Conservation (phyloP, 257 asterid species). For the Anisodus tanguticus region DNA sequence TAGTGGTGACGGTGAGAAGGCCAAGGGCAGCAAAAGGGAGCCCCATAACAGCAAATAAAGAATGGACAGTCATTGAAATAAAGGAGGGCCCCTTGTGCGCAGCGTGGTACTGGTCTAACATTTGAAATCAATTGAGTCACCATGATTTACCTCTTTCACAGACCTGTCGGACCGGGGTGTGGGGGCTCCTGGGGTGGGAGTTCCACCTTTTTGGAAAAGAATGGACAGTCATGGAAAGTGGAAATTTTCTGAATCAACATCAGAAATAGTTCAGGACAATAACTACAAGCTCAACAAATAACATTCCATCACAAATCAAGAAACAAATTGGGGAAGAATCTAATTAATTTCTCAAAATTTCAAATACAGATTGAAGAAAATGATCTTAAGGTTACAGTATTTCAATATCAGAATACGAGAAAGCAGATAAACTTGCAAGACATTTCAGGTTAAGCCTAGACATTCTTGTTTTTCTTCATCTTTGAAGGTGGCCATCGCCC, state of each 20-base stretch:
- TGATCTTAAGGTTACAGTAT: constrained; percentile 31
- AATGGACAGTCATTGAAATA: not conserved
- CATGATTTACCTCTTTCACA: too few relatives aligned
- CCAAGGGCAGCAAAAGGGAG: not conserved
- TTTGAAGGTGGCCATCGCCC: constrained; percentile 99
- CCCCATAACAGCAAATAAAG: not conserved
- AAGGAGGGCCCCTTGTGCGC: too few relatives aligned
- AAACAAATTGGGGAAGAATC: not conserved
- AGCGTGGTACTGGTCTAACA: too few relatives aligned
- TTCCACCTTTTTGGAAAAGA: too few relatives aligned
- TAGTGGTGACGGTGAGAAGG: not conserved
- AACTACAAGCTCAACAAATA: not conserved
- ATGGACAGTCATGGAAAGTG: not conserved
- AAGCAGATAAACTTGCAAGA: constrained; percentile 46
- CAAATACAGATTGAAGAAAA: constrained; percentile 21
- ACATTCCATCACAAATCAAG: not conserved
- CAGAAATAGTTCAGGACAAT: not conserved
- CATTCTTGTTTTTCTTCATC: constrained; percentile 92
- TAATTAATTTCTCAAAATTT: not conserved
- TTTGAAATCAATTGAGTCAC: too few relatives aligned
- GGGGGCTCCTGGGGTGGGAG: too few relatives aligned
- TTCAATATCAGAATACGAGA: not conserved
- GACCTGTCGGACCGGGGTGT: too few relatives aligned
- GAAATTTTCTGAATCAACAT: not conserved
- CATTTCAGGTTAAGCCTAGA: constrained; percentile 42